A percentile compares a stretch with the other conserved stretches of the same genome.
phyloP scores from a whole-genome alignment of 306 rosid species.

The Malus orientalis region DNA sequence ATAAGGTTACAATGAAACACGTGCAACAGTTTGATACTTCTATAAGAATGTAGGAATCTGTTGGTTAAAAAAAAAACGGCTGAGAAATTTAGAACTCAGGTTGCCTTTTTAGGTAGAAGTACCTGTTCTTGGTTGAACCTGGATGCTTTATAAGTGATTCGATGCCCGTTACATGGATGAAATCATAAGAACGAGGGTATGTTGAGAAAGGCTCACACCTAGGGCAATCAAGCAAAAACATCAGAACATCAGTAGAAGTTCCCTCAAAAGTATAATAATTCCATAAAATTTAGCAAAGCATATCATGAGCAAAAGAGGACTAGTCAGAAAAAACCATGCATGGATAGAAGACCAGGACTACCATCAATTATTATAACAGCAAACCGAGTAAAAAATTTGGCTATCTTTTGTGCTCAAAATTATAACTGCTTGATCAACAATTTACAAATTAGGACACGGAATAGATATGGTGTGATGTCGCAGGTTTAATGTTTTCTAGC shows the following conservation, averaged over 20 bases:
- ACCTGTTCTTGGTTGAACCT: constrained; percentile 68
- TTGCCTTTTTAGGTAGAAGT: constrained; percentile 6
- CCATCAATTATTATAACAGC: neutral
- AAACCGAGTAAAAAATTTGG: neutral
- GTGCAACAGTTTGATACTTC: neutral
- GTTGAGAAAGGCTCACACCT: constrained; percentile 99
- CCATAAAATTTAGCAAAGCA: neutral
- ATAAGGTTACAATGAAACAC: neutral
- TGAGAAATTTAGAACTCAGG: neutral
- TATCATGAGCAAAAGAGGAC: neutral
- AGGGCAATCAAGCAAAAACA: constrained; percentile 23
- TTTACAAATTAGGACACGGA: neutral
- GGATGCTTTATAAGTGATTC: constrained; percentile 72
- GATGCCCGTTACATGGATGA: constrained; percentile 71
- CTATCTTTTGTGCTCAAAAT: neutral
- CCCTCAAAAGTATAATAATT: neutral
- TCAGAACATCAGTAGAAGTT: constrained; percentile 18
- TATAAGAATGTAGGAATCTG: neutral
- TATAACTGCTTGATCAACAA: neutral
- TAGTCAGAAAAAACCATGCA: neutral
- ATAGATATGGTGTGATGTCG: neutral
- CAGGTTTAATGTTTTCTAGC: neutral
- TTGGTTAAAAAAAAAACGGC: neutral
- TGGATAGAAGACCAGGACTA: neutral
- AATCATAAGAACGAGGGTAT: constrained; percentile 86